Evolutionary conservation across 2,329 filamentous ascomycete genomes (phyloP).

Genomic region (Colletotrichum sp.): DNA sequence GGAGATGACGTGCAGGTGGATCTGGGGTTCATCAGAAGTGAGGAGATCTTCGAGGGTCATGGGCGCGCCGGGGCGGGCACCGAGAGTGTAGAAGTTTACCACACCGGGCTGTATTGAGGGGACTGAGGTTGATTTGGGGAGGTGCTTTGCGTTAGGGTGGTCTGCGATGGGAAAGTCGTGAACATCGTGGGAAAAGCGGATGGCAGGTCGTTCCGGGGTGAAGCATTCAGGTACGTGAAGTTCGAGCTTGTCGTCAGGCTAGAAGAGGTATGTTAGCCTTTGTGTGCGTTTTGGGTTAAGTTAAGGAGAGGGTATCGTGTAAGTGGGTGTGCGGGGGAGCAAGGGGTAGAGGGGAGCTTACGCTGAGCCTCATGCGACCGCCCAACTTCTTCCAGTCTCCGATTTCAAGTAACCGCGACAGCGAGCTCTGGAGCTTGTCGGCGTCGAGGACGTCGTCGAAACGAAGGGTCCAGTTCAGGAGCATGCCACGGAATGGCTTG

Average conservation of each 20-base stretch:
- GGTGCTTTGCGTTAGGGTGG: conserved; percentile 41
- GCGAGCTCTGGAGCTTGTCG: conserved; percentile 36
- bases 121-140: conserved; percentile 34
- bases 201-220: conserved; percentile 36
- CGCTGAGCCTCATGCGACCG: conserved; percentile 45
- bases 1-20: conserved; percentile 51
- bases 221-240: conserved; percentile 36
- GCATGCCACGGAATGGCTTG: conserved; percentile 24
- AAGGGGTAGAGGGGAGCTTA: conserved; percentile 18
- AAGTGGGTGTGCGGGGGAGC: not conserved
- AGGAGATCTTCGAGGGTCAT: conserved; percentile 42
- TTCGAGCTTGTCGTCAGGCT: conserved; percentile 30
- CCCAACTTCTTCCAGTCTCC: conserved; percentile 52
- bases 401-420: conserved; percentile 42
- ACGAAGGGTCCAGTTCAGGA: conserved; percentile 37
- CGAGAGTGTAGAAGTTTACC: conserved; percentile 22
- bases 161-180: conserved; percentile 40
- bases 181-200: conserved; percentile 42
- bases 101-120: conserved; percentile 18
- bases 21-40: conserved; percentile 44
- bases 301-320: not conserved
- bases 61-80: conserved; percentile 18
- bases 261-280: not conserved
- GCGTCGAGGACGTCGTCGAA: conserved; percentile 53
- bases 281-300: not conserved